Base-by-base conservation (phyloP, 1,139 yeast species). In the Geotrichum australiense region DNA sequence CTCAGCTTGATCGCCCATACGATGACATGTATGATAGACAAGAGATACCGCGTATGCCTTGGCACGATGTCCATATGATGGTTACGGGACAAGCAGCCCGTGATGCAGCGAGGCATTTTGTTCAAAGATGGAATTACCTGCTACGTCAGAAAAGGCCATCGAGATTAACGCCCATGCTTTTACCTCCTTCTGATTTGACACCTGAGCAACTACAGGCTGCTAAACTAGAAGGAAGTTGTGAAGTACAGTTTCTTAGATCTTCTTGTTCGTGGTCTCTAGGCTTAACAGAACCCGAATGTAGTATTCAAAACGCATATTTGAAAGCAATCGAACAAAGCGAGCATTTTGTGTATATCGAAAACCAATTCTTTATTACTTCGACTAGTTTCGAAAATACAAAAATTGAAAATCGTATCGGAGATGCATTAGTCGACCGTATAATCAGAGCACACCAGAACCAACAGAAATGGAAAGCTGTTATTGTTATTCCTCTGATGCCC, bases 41-140 rank as follows among this genome's bases (percentile, higher is more conserved):
- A 24, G 63, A 63, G 18, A 73, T 76, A 12, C 97, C 98, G 2
- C 74, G 99, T 55, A 93, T 93, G 99, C 98, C 98, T 5, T 93
- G 98, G 99, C 99, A 93, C 62, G 99, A 93, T 69, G 85, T 93
- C 35, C 97, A 91, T 56, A 91, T 89, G 94, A 78, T 87, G 65
- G 79, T 94, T 2, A 76, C 89, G 7, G 99, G 99, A n/a, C 94
- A 89, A 55, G 78, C 89, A 5, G 98, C 97, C 0, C 71, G 97
- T 47, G 99, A 93, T 62, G 66, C 91, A 46, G 75, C 94, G 0
- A 75, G 98, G 44, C 98, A 91, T 62, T 93, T 93, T 63, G 94
- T 89, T 11, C 98, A 93, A 64, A 75, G 99, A 54, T 93, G 99
- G 99, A 93, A 93, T 59, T 93, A 86, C 55, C 69, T 91, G 37